Evolutionary conservation across 2,329 filamentous ascomycete genomes (phyloP).

Genomic region (Albifimbria verrucaria): DNA sequence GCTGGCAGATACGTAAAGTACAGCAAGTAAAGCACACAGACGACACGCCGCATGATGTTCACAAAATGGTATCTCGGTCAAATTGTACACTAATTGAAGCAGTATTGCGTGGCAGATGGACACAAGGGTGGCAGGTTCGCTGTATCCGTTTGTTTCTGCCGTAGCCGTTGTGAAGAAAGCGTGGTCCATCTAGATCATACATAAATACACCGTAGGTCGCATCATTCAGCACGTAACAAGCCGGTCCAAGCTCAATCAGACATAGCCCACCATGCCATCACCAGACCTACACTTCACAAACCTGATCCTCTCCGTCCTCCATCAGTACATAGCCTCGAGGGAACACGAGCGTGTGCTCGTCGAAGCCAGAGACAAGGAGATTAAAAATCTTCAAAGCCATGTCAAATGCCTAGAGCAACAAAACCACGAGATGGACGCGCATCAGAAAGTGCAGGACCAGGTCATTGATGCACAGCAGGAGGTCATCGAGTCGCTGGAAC

Average conservation of each 20-base stretch:
- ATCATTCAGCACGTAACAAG: too few relatives aligned
- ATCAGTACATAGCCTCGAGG: too few relatives aligned
- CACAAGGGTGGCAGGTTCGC: background rate
- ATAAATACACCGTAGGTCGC: background rate
- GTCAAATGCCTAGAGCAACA: background rate
- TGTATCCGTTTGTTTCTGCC: background rate
- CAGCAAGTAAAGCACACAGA: too few relatives aligned
- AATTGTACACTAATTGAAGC: background rate
- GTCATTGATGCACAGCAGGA: background rate
- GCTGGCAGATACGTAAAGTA: too few relatives aligned
- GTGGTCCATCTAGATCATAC: too few relatives aligned
- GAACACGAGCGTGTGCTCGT: too few relatives aligned
- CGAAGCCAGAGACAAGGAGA: background rate
- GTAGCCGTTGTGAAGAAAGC: background rate
- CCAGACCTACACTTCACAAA: too few relatives aligned
- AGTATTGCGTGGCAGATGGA: background rate
- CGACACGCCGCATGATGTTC: background rate
- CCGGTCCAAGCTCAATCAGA: too few relatives aligned
- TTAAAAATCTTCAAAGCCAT: background rate
- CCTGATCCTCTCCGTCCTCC: too few relatives aligned
- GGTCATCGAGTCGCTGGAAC: background rate
- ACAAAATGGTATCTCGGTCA: background rate
- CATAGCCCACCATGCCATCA: too few relatives aligned
- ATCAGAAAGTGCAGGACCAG: background rate
- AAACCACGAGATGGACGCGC: background rate